Evolutionary conservation across 1,139 yeast genomes (phyloP).

Genomic region (Magnusiomyces ingens): DNA sequence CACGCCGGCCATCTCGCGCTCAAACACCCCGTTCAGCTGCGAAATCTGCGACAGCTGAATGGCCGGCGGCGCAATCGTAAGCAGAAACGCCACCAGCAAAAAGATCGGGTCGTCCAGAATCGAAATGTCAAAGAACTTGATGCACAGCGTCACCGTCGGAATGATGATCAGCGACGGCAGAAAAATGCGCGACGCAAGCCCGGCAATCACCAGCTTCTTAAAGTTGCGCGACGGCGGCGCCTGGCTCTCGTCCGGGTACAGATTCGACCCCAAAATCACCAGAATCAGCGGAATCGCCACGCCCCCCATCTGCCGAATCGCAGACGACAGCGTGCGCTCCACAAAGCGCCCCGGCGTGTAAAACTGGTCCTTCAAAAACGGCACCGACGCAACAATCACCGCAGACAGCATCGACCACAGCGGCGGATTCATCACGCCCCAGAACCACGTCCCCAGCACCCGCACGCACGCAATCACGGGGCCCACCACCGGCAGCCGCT

Average conservation of each 20-base stretch:
- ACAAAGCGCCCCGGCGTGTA: slow-evolving; percentile 60
- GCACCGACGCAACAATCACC: slow-evolving; percentile 75
- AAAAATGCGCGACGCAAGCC: slow-evolving; percentile 69
- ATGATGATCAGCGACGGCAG: slow-evolving; percentile 61
- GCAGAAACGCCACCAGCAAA: slow-evolving; percentile 63
- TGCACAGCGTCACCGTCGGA: slow-evolving; percentile 61
- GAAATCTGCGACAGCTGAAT: slow-evolving; percentile 78
- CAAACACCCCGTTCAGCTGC: slow-evolving; percentile 68
- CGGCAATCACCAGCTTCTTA: slow-evolving; percentile 54
- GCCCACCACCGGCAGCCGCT: background rate
- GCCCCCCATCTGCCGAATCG: slow-evolving; percentile 72
- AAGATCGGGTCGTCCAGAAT: slow-evolving; percentile 81
- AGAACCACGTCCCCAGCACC: slow-evolving; percentile 22
- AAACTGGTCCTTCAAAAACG: slow-evolving; percentile 57
- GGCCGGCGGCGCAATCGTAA: slow-evolving; percentile 79
- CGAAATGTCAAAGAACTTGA: slow-evolving; percentile 57
- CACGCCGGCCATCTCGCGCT: slow-evolving; percentile 81
- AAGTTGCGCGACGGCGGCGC: slow-evolving; percentile 49
- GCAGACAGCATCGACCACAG: slow-evolving; percentile 85
- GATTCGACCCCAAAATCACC: slow-evolving; percentile 53
- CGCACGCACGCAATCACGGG: background rate
- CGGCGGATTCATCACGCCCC: slow-evolving; percentile 84
- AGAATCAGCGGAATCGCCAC: slow-evolving; percentile 80
- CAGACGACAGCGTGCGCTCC: slow-evolving; percentile 67
- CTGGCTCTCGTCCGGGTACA: slow-evolving; percentile 34